Evolutionary conservation across 1,139 yeast genomes (phyloP).

Genomic region (Sugiyamaella japonica): DNA sequence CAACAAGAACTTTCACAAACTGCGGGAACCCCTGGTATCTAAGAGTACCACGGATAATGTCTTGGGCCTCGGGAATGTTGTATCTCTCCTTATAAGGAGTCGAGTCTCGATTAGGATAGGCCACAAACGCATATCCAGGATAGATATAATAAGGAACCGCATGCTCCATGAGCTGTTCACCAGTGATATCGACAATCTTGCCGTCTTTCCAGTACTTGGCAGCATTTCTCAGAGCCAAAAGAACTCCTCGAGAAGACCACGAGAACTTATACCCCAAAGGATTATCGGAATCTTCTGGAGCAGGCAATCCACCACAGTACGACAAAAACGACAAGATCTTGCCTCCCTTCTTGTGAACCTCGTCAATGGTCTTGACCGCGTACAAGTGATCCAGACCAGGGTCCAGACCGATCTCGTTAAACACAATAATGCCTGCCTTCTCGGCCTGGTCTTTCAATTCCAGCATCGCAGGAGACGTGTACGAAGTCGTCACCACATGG

Average conservation of each 20-base stretch:
- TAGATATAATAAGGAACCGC: constrained; percentile 94
- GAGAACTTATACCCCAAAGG: constrained; percentile 98
- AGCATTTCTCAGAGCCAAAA: constrained; percentile 89
- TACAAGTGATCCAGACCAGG: constrained; percentile 98
- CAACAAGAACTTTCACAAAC: constrained; percentile 92
- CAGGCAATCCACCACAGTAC: constrained; percentile 98
- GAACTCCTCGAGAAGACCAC: constrained; percentile 98
- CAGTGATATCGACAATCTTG: constrained; percentile 70
- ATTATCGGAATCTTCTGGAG: constrained; percentile 96
- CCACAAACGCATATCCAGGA: constrained; percentile 93
- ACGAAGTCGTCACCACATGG: constrained; percentile 94
- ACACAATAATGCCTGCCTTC: constrained; percentile 50
- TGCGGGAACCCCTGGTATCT: constrained; percentile 99
- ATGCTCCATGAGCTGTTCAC: constrained; percentile 92
- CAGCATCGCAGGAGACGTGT: constrained; percentile 84
- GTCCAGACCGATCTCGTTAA: constrained; percentile 65
- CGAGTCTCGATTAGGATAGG: constrained; percentile 98
- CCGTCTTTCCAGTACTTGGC: constrained; percentile 92
- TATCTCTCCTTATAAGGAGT: constrained; percentile 90
- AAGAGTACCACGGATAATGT: constrained; percentile 94
- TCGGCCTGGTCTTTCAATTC: constrained; percentile 47
- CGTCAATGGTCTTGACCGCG: constrained; percentile 97
- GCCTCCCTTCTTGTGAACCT: constrained; percentile 89
- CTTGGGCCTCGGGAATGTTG: constrained; percentile 94
- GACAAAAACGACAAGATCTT: constrained; percentile 91